phyloP scores from a whole-genome alignment of 2,329 filamentous ascomycete genomes.

The Aureobasidium pullulans region DNA sequence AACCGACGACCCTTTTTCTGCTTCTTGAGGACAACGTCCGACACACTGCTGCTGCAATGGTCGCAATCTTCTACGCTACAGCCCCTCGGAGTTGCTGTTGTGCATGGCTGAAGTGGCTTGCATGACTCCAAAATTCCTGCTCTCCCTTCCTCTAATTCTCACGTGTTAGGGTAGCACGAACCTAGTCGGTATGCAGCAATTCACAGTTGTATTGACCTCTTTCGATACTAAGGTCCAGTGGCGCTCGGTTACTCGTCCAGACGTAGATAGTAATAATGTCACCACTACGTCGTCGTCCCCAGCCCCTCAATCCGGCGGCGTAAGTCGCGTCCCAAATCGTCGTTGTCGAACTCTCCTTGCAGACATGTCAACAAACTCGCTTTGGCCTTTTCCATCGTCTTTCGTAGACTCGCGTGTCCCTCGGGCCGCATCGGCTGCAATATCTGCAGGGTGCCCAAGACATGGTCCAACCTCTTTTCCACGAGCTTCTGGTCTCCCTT shows the following conservation, averaged over 20 bases:
- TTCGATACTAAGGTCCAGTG: background rate
- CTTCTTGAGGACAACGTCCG: background rate
- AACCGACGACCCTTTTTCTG: background rate
- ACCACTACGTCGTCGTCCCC: background rate
- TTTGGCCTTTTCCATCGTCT: background rate
- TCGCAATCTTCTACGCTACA: background rate
- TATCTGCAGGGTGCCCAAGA: constrained; percentile 4
- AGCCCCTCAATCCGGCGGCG: constrained; percentile 2
- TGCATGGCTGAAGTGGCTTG: background rate
- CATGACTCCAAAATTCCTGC: background rate
- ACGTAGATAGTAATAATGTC: background rate
- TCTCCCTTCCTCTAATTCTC: background rate
- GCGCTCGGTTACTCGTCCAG: background rate
- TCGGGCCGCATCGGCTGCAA: constrained; percentile 4
- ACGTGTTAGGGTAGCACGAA: background rate
- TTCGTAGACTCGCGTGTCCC: background rate
- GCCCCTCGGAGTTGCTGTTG: background rate
- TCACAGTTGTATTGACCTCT: background rate
- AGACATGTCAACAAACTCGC: background rate
- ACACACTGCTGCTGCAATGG: background rate
- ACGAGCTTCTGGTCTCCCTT: background rate
- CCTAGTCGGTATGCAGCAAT: background rate
- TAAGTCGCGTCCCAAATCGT: background rate
- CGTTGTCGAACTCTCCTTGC: background rate
- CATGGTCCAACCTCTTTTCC: constrained; percentile 1